phyloP scores from a whole-genome alignment of 352 stramenopile species.

The Phytophthora chlamydospora region DNA sequence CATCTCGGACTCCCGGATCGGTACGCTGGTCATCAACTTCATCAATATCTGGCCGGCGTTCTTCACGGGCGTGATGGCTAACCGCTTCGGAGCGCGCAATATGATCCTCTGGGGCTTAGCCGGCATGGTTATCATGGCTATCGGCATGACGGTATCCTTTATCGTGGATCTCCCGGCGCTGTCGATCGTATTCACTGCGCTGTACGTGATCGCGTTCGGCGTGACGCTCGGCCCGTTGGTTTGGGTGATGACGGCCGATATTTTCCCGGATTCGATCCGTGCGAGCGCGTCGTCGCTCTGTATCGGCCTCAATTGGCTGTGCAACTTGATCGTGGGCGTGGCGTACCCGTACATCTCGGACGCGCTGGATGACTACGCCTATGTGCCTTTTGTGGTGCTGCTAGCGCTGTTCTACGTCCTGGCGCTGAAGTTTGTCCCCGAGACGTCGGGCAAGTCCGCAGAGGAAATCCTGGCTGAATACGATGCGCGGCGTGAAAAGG shows the following conservation, averaged over 20 bases:
- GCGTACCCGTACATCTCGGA: slow-evolving; percentile 26
- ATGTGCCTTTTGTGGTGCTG: slow-evolving; percentile 23
- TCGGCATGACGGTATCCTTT: slow-evolving; percentile 18
- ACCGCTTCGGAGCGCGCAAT: slow-evolving; percentile 22
- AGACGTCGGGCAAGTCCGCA: slow-evolving; percentile 26
- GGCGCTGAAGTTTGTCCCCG: slow-evolving; percentile 17
- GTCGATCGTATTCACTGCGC: slow-evolving; percentile 24
- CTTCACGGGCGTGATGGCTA: slow-evolving; percentile 18
- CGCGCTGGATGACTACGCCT: slow-evolving; percentile 20
- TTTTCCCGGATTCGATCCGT: slow-evolving; percentile 23
- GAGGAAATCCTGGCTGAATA: slow-evolving; percentile 24
- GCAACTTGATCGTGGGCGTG: slow-evolving; percentile 24
- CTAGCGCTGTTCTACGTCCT: slow-evolving; percentile 17
- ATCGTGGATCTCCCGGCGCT: slow-evolving; percentile 13
- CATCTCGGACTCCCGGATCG: slow-evolving; percentile 18
- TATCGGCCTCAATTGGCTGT: slow-evolving; percentile 23
- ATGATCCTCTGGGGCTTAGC: slow-evolving; percentile 23
- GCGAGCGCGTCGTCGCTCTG: slow-evolving; percentile 19
- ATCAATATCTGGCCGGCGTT: slow-evolving; percentile 28
- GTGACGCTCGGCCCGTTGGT: slow-evolving; percentile 20
- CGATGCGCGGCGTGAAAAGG: slow-evolving; percentile 8
- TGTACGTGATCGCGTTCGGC: slow-evolving; percentile 24
- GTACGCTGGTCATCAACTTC: slow-evolving; percentile 21
- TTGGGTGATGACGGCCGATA: slow-evolving; percentile 23
- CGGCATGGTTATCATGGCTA: slow-evolving; percentile 17